Evolutionary conservation across 2,329 filamentous ascomycete genomes (phyloP), one percentile per base, ranked within the genome.

Genomic region (Eutypa lata): DNA sequence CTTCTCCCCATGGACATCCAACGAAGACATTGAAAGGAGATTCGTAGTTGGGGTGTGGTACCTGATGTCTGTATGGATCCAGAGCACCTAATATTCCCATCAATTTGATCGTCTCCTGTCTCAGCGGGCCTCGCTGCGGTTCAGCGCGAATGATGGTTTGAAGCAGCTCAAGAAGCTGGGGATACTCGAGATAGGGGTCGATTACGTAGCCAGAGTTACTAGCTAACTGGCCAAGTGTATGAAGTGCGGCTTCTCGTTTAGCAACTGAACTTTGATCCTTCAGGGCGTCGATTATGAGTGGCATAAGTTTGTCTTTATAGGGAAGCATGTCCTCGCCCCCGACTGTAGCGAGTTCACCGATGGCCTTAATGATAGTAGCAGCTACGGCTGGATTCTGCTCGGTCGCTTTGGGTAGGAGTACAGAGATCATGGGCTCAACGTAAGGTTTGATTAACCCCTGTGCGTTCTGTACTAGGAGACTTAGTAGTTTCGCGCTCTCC

Each of bases 141-240:
- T 99, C 95, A 6, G 89, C 90, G 63, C 95, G 90, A 61, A 97
- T 94, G 61, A 99, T 96, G 60, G 89, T 90, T 67, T 97, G 93
- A 11, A 99, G 76, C 26, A 97, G 89, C 55, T 94, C 91, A 47
- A 99, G 84, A 8, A 99, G 82, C 66, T 97, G 88, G 0, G 95
- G 94, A 63, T 97, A 96, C 55, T 99, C 92, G 47, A 93, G 80
- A 64, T 99, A 99, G 0, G 95, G 95, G 52, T 92, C 86, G 55
- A 99, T 97, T 49, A 99, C 95, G 73, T 99, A 99, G 61, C 95
- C 94, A 13, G 92, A 94, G 71, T 96, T 97, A 66, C 91, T 96
- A 6, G 94, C 91, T 51, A 99, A 76, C 67, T 97, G 92, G 19
- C 93, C 93, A 1, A 99, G 79, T 0, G 94, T 94, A 60, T 90